Evolutionary conservation across 176 grass and related monocot genomes (phyloP).

Genomic region (Cymbopogon citratus): DNA sequence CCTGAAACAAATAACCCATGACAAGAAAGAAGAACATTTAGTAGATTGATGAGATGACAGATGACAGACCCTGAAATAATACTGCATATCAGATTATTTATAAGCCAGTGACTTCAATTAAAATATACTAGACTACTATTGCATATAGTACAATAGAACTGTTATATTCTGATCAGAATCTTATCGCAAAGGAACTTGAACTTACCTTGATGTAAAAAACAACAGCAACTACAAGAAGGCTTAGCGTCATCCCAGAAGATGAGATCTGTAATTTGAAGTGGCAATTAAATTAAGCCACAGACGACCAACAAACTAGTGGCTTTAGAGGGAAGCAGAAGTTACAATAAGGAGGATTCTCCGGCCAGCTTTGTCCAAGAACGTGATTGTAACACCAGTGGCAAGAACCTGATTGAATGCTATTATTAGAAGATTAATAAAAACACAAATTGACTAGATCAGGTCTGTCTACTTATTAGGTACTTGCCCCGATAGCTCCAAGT

Average conservation of each 20-base stretch:
- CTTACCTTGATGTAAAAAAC: constrained; percentile 80
- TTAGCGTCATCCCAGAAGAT: constrained; percentile 58
- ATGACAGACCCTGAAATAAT: background rate
- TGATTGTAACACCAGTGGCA: constrained; percentile 82
- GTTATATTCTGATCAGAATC: background rate
- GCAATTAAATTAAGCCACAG: constrained; percentile 3
- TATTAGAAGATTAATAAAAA: constrained; percentile 9
- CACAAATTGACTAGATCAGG: background rate
- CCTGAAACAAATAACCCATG: constrained; percentile 48
- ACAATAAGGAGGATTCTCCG: constrained; percentile 89
- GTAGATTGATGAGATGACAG: constrained; percentile 1
- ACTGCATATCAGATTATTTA: background rate
- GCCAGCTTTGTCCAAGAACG: constrained; percentile 85
- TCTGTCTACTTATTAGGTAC: constrained; percentile 1
- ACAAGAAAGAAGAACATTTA: background rate
- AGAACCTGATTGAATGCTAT: constrained; percentile 55
- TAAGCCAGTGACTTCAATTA: no score
- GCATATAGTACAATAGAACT: background rate
- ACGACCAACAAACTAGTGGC: background rate
- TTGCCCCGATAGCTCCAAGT: constrained; percentile 90
- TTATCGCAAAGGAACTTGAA: background rate
- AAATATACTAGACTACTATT: background rate
- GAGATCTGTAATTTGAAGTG: constrained; percentile 61
- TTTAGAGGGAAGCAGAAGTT: background rate
- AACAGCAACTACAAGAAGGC: constrained; percentile 73